A percentile compares a stretch with the other conserved stretches of the same genome.
Evolutionary conservation across 371 early-diverging fungal genomes (phyloP).

Genomic region (Mortierella sp.): DNA sequence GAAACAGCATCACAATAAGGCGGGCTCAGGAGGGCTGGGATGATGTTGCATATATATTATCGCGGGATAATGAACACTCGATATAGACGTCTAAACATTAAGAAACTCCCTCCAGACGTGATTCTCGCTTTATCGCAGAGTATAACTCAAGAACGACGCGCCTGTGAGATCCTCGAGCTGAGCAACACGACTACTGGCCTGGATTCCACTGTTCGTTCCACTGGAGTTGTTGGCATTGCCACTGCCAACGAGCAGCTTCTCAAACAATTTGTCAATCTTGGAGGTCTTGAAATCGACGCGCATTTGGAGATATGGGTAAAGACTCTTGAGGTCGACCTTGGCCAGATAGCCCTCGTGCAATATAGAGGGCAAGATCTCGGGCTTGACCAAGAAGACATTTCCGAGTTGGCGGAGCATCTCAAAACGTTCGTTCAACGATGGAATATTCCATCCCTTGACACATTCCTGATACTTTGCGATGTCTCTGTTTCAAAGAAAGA

Average conservation of each 20-base stretch:
- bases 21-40: no score
- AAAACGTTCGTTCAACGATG: conserved; percentile 84
- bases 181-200: conserved; percentile 10
- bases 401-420: conserved; percentile 93
- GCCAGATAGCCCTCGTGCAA: conserved; percentile 86
- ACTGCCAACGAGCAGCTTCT: conserved; percentile 18
- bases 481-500: conserved; percentile 68
- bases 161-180: conserved; percentile 32
- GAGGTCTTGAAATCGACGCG: conserved; percentile 88
- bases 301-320: conserved; percentile 88
- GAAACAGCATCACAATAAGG: no score
- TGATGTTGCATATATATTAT: no score
- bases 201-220: background rate
- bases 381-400: conserved; percentile 90
- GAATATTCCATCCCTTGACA: conserved; percentile 80
- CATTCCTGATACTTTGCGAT: conserved; percentile 93
- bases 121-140: conserved; percentile 16
- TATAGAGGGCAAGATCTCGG: conserved; percentile 88
- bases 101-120: no score
- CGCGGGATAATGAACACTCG: no score
- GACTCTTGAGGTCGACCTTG: conserved; percentile 77
- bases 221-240: conserved; percentile 1
- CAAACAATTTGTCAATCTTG: conserved; percentile 71
- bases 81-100: no score
- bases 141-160: conserved; percentile 26